Evolutionary conservation across 2,329 filamentous ascomycete genomes (phyloP).

Genomic region (Rachicladosporium sp.): DNA sequence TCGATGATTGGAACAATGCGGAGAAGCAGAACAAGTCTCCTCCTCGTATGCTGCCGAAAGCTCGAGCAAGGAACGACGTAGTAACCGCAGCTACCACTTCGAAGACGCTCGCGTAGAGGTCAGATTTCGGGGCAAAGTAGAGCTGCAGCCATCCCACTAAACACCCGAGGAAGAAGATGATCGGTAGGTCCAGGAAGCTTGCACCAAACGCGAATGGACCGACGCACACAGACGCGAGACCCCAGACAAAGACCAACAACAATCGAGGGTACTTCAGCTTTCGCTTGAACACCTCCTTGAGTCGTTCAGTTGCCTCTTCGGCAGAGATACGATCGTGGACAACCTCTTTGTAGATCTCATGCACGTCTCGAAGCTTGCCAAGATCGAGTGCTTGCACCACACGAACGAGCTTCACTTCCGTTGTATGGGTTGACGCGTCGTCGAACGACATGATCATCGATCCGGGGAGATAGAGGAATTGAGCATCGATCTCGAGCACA

Average conservation of each 20-base stretch:
- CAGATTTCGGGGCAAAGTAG: constrained; percentile 59
- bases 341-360: constrained; percentile 72
- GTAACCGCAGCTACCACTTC: constrained; percentile 38
- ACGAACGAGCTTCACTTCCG: constrained; percentile 66
- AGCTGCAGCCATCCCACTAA: constrained; percentile 64
- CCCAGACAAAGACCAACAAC: constrained; percentile 53
- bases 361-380: constrained; percentile 60
- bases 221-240: constrained; percentile 61
- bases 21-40: constrained; percentile 38
- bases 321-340: constrained; percentile 61
- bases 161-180: constrained; percentile 64
- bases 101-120: constrained; percentile 49
- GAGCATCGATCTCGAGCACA: constrained; percentile 78
- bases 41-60: constrained; percentile 34
- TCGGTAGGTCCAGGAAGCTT: constrained; percentile 63
- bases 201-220: constrained; percentile 72
- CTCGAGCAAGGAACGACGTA: constrained; percentile 37
- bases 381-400: constrained; percentile 58
- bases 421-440: constrained; percentile 59
- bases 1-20: constrained; percentile 37
- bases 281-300: constrained; percentile 51
- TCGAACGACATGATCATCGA: constrained; percentile 93
- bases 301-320: constrained; percentile 52
- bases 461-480: constrained; percentile 80
- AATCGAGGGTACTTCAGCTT: constrained; percentile 40